Conservation (phyloP, 2,329 filamentous ascomycete species). For the Scedosporium boydii region DNA sequence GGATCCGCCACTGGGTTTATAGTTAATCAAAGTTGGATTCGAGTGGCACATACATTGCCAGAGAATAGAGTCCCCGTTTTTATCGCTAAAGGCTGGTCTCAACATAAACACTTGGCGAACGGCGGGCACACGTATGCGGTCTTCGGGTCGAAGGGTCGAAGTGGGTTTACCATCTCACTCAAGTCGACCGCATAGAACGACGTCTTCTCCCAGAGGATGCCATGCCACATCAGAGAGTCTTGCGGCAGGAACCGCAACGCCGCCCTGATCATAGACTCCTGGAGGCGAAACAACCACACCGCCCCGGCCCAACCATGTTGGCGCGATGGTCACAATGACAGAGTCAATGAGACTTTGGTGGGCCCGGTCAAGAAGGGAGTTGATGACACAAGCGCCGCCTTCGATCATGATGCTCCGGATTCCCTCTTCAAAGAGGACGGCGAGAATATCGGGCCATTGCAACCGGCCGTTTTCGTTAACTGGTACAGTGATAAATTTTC, state of each 20-base stretch:
- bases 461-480: slow-evolving; percentile 31
- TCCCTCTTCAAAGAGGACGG: slow-evolving; percentile 45
- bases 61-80: background rate
- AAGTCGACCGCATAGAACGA: slow-evolving; percentile 67
- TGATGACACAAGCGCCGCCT: slow-evolving; percentile 75
- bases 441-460: slow-evolving; percentile 56
- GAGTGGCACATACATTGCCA: no score
- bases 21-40: no score
- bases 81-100: no score
- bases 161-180: background rate
- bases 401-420: slow-evolving; percentile 84
- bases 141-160: background rate
- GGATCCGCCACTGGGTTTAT: background rate
- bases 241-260: slow-evolving; percentile 48
- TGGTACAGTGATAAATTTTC: slow-evolving; percentile 37
- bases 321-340: slow-evolving; percentile 81
- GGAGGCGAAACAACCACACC: slow-evolving; percentile 72
- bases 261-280: slow-evolving; percentile 41
- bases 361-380: slow-evolving; percentile 59
- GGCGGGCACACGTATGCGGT: no score
- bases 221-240: slow-evolving; percentile 60
- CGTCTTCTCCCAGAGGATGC: slow-evolving; percentile 72
- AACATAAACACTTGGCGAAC: no score
- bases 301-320: slow-evolving; percentile 77
- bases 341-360: slow-evolving; percentile 59